A percentile compares a stretch with the other conserved stretches of the same genome.
Evolutionary conservation across 495 filamentous ascomycete species (phyloP).

Genomic region (Tricharina praecox): DNA sequence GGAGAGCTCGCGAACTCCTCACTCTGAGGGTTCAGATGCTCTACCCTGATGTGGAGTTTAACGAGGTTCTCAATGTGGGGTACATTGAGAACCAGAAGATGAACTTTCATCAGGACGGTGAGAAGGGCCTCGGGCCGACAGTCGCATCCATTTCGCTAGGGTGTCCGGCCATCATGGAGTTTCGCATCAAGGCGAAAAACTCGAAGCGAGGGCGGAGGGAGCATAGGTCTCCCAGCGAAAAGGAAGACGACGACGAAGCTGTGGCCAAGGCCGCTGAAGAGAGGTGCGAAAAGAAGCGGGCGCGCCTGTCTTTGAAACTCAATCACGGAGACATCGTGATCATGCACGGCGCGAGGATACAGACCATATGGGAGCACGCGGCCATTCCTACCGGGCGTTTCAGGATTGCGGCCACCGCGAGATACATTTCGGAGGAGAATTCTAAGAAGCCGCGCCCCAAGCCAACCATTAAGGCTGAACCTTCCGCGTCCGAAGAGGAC

Average conservation of each 20-base stretch:
- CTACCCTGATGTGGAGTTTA: slow-evolving; percentile 34
- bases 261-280: slow-evolving; percentile 29
- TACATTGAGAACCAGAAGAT: slow-evolving; percentile 59
- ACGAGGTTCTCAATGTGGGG: slow-evolving; percentile 59
- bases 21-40: slow-evolving; percentile 15
- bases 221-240: too few relatives aligned
- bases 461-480: too few relatives aligned
- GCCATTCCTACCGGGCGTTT: slow-evolving; percentile 19
- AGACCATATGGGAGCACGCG: slow-evolving; percentile 46
- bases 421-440: too few relatives aligned
- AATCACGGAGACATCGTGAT: slow-evolving; percentile 67
- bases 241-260: too few relatives aligned
- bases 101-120: slow-evolving; percentile 79
- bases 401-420: slow-evolving; percentile 24
- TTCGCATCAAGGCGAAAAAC: slow-evolving; percentile 47
- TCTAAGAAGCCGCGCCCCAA: too few relatives aligned
- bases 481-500: too few relatives aligned
- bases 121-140: slow-evolving; percentile 53
- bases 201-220: too few relatives aligned
- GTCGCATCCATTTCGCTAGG: slow-evolving; percentile 65
- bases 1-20: slow-evolving; percentile 32
- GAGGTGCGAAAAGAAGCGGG: slow-evolving; percentile 19
- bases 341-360: slow-evolving; percentile 60
- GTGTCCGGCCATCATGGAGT: slow-evolving; percentile 45
- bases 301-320: slow-evolving; percentile 31